phyloP scores from a whole-genome alignment of 2,329 filamentous ascomycete species.

The Claviceps fusiformis region DNA sequence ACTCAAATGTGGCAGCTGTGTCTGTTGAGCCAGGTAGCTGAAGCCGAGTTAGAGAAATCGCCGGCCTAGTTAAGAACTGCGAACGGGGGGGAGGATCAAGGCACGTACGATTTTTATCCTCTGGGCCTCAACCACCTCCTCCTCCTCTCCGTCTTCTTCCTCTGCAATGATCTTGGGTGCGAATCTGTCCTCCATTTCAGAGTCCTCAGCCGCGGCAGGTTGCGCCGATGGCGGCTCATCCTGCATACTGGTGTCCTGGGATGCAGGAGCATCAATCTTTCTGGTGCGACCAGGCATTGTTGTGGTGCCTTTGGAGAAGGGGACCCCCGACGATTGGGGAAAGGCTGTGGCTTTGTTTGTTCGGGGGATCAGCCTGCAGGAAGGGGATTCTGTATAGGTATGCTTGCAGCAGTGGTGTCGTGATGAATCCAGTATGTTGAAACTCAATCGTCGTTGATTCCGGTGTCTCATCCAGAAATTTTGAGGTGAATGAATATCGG shows the following conservation, averaged over 20 bases:
- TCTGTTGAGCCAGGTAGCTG: constrained; percentile 77
- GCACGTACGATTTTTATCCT: constrained; percentile 47
- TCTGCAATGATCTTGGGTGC: constrained; percentile 16
- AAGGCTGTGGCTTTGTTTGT: not conserved
- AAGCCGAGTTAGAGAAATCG: not conserved
- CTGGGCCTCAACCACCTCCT: constrained; percentile 36
- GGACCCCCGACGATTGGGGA: not conserved
- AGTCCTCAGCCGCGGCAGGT: constrained; percentile 20
- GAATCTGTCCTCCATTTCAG: constrained; percentile 15
- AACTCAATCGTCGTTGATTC: not conserved
- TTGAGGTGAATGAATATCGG: constrained; percentile 1
- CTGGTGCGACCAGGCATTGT: constrained; percentile 28
- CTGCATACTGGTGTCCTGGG: constrained; percentile 29
- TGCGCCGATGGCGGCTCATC: constrained; percentile 28
- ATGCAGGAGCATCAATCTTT: constrained; percentile 16
- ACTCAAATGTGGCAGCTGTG: constrained; percentile 88
- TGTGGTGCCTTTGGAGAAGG: not conserved
- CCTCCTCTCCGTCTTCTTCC: constrained; percentile 26
- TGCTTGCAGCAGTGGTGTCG: not conserved
- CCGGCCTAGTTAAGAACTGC: not conserved
- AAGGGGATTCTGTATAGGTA: not conserved
- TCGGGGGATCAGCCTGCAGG: too few species aligned
- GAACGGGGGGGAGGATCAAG: not conserved
- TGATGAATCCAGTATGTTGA: not conserved
- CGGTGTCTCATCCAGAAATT: constrained; percentile 4